Base-by-base conservation (phyloP, 2,329 filamentous ascomycete species). In the Xylaria sp. region DNA sequence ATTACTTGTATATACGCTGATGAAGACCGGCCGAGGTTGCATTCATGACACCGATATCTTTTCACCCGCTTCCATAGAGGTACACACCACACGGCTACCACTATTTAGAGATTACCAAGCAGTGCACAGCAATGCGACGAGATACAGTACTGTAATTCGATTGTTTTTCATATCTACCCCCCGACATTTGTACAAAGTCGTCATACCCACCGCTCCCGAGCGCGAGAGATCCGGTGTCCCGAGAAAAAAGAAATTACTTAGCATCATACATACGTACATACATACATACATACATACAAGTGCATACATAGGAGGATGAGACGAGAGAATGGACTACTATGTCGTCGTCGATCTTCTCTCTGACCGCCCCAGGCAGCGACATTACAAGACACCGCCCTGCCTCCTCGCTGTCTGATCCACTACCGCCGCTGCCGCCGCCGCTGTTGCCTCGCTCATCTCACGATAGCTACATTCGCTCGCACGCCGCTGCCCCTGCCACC, bases 261-360 rank as follows among this genome's bases (percentile, higher is more conserved):
- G 19, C 45, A 19, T 27, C 58, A n/a, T 3, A 47, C 42, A 3
- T 27, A 27, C 24, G 4, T 27, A 27, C 24, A 27, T n/a, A n/a
- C n/a, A n/a, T n/a, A n/a, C 58, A n/a, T 3, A 47, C 42, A 3
- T 27, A 27, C 24, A 27, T 27, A 27, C 24, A 27, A 4, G 24
- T 27, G 1, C 5, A 34, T 47, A 57, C 39, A 12, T 51, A 11
- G 30, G 51, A 42, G 17, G 19, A 57, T 27, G 39, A 61, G 47
- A 30, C 17, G 14, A 58, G 45, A 39, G 64, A 68, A 76, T 76
- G 75, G 76, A 72, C 74, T 57, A 77, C 76, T 27, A 27, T 27
- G 24, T 27, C 24, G 75, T 75, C 76, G 71, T 65, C 69, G 55
- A 72, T 69, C 67, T 71, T 72, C 59, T 55, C 72, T 57, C 61